These are phyloP conservation scores for Leptoxyphium fumago DNA, from an alignment of 2,329 filamentous ascomycete genomes.

Conservation along the genomic window DNA sequence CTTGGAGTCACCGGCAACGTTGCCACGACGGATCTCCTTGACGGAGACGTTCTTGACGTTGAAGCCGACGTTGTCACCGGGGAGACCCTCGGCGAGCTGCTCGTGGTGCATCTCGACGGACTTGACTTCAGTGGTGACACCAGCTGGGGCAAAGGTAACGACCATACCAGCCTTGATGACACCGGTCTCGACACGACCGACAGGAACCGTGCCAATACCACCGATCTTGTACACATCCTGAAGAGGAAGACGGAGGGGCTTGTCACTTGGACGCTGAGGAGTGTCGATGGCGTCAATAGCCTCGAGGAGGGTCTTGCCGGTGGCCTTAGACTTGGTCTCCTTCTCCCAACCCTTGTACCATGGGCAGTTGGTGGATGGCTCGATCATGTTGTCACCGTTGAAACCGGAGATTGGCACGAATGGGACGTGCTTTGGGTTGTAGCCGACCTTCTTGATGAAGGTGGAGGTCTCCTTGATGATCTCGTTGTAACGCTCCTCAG, in stretches of 20 bases:
- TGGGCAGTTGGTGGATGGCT: conserved; percentile 77
- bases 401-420: conserved; percentile 99
- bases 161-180: conserved; percentile 74
- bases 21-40: conserved; percentile 99
- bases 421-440: conserved; percentile 96
- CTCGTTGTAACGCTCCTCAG: conserved; percentile 89
- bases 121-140: conserved; percentile 99
- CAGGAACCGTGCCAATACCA: conserved; percentile 98
- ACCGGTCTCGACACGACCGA: conserved; percentile 99
- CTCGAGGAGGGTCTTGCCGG: conserved; percentile 96
- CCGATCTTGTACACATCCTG: conserved; percentile 99
- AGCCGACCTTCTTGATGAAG: conserved; percentile 99
- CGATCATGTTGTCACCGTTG: conserved; percentile 99
- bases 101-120: conserved; percentile 99
- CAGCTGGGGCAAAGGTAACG: conserved; percentile 95
- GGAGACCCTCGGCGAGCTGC: conserved; percentile 86
- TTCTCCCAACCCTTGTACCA: conserved; percentile 99
- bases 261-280: conserved; percentile 87
- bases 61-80: conserved; percentile 99
- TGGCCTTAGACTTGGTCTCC: conserved; percentile 82
- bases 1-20: conserved; percentile 99
- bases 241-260: conserved; percentile 99
- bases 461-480: conserved; percentile 99
- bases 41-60: conserved; percentile 99
- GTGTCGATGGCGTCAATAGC: conserved; percentile 94